These are phyloP conservation scores for Penicillium nucicola DNA, from an alignment of 495 filamentous ascomycete genomes.

Conservation along the genomic window DNA sequence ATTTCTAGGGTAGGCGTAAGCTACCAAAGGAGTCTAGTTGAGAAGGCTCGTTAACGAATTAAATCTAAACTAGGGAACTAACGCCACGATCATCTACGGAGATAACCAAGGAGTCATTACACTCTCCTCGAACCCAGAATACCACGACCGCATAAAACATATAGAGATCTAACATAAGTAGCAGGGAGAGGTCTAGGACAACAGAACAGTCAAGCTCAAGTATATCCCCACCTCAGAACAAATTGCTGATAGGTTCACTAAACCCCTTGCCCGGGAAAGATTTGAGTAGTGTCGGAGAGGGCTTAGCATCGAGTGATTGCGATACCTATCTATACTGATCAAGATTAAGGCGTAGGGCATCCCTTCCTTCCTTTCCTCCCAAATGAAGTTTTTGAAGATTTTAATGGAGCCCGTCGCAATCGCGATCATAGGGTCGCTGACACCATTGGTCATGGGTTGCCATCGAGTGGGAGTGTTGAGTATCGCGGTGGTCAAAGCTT, in stretches of 20 bases:
- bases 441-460: too few relatives aligned
- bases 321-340: too few relatives aligned
- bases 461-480: too few relatives aligned
- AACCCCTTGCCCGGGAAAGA: slow-evolving; percentile 21
- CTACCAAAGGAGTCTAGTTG: slow-evolving; percentile 39
- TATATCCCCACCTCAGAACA: slow-evolving; percentile 22
- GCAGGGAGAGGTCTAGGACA: slow-evolving; percentile 21
- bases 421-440: too few relatives aligned
- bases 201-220: slow-evolving; percentile 15
- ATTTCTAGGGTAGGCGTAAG: slow-evolving; percentile 32
- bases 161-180: slow-evolving; percentile 28
- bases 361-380: too few relatives aligned
- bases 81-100: slow-evolving; percentile 12
- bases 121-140: slow-evolving; percentile 26
- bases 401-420: too few relatives aligned
- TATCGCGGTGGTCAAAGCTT: too few relatives aligned
- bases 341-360: too few relatives aligned
- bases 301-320: slow-evolving; percentile 12
- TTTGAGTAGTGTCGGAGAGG: slow-evolving; percentile 22
- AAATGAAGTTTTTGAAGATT: too few relatives aligned
- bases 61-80: slow-evolving; percentile 12
- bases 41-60: slow-evolving; percentile 28
- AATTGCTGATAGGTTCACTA: slow-evolving; percentile 24
- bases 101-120: slow-evolving; percentile 32
- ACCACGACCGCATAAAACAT: slow-evolving; percentile 27